Evolutionary conservation across 2,329 filamentous ascomycete genomes (phyloP).

Genomic region (Capronia coronata): DNA sequence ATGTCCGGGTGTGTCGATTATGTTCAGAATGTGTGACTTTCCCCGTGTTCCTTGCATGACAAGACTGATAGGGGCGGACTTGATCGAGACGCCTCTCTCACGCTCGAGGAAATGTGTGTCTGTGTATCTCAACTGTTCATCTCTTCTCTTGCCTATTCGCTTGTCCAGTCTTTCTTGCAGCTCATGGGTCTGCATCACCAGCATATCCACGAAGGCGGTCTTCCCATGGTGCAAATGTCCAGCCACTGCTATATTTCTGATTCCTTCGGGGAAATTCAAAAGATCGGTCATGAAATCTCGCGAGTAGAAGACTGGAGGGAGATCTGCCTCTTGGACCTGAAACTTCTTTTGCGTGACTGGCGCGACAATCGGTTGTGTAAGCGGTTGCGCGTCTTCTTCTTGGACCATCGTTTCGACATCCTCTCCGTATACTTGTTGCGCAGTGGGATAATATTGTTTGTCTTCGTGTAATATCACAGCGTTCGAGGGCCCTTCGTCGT

Average conservation of each 20-base stretch:
- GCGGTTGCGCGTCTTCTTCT: slow-evolving; percentile 91
- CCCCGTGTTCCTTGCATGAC: slow-evolving; percentile 80
- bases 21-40: slow-evolving; percentile 91
- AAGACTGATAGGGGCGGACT: slow-evolving; percentile 88
- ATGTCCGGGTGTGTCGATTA: slow-evolving; percentile 92
- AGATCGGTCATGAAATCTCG: slow-evolving; percentile 90
- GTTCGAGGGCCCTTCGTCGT: slow-evolving; percentile 86
- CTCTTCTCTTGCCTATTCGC: slow-evolving; percentile 70
- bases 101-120: slow-evolving; percentile 85
- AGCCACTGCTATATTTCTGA: slow-evolving; percentile 82
- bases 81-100: slow-evolving; percentile 84
- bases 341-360: slow-evolving; percentile 95
- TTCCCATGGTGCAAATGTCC: slow-evolving; percentile 97
- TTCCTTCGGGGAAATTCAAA: slow-evolving; percentile 93
- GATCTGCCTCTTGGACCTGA: slow-evolving; percentile 81
- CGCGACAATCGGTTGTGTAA: slow-evolving; percentile 87
- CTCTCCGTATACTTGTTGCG: slow-evolving; percentile 85
- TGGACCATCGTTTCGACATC: slow-evolving; percentile 95
- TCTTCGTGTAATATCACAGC: slow-evolving; percentile 98
- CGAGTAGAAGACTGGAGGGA: slow-evolving; percentile 81
- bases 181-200: slow-evolving; percentile 92
- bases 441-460: slow-evolving; percentile 99
- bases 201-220: slow-evolving; percentile 96
- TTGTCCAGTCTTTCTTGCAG: slow-evolving; percentile 71
- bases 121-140: slow-evolving; percentile 91